Percentiles rank a stretch among this genome's conserved stretches.
phyloP scores from a whole-genome alignment of 2,329 filamentous ascomycete genomes.

The Colletotrichum ledebouriae region DNA sequence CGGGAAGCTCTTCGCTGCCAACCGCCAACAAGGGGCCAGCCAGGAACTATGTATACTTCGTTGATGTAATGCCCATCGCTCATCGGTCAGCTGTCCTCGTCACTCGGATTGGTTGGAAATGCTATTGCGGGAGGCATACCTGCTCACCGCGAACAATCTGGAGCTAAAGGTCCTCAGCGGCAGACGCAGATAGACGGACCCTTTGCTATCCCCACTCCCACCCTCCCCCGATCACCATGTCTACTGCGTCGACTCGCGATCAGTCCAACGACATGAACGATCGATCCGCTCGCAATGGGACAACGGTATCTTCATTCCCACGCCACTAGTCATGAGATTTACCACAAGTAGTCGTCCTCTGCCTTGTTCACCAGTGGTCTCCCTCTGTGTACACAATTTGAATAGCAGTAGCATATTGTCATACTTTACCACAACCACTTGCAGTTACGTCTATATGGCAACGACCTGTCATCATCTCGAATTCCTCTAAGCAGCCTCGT shows the following conservation, averaged over 20 bases:
- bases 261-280: constrained; percentile 37
- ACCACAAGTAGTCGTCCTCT: constrained; percentile 22
- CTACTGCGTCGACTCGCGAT: constrained; percentile 36
- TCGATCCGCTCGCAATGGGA: constrained; percentile 29
- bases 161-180: constrained; percentile 1
- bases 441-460: background rate
- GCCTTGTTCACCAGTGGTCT: background rate
- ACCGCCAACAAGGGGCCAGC: constrained; percentile 24
- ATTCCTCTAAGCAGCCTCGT: background rate
- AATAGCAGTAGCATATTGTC: background rate
- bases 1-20: constrained; percentile 1
- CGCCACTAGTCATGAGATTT: constrained; percentile 10
- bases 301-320: constrained; percentile 30
- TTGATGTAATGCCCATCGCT: constrained; percentile 27
- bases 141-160: constrained; percentile 6
- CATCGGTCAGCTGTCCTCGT: background rate
- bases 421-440: background rate
- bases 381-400: too few relatives aligned
- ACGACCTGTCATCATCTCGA: constrained; percentile 32
- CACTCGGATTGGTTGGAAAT: constrained; percentile 22
- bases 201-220: constrained; percentile 24
- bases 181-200: background rate
- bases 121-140: background rate
- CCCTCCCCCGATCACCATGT: constrained; percentile 38
- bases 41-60: background rate